Evolutionary conservation across 805 yeast genomes (phyloP), one percentile per base, ranked within the genome.

Genomic region (Saturnispora sanitii): DNA sequence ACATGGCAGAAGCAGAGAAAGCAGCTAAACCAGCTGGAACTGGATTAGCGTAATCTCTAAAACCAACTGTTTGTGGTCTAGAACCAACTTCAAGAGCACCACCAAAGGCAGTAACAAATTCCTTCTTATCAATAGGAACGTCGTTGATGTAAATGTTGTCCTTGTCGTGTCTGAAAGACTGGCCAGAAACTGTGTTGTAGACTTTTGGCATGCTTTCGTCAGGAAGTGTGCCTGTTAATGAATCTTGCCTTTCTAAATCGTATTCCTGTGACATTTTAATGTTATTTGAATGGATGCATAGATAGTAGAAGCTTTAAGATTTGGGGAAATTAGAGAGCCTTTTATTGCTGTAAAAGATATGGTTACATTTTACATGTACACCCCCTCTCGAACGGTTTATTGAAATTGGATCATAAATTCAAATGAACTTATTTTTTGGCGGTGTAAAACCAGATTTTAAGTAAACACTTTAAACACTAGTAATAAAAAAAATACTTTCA

Each of bases 21-120:
- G 75, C 71, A 11, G 65, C 65, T 28, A 74, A 61, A 4, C 79
- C 79, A 15, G 74, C 61, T 1, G 78, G 77, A 12, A 76, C 71
- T 1, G 79, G 75, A 49, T 70, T 70, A 12, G 64, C 70, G 40
- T 52, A 57, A 19, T 52, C 51, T 28, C 51, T 45, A 11, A 50
- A 30, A 13, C 52, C 46, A 16, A 53, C 22, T 6, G 62, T 56
- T 20, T 43, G 47, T 31, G 48, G 50, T 41, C 62, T 49, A 29
- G 61, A 52, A 38, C 75, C 69, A 5, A 73, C 65, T 37, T 67
- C 66, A 43, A 70, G 58, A 9, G 65, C 64, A 51, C 82, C 83
- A n/a, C 81, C 83, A 52, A 79, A 77, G 2, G 84, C 86, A 27
- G 65, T 64, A 48, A 75, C 56, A 47, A 80, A 69, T 42, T 80